Percentiles rank a stretch among this genome's conserved stretches.
These are phyloP conservation scores for Deuterostichococcus epilithicus DNA, from an alignment of 139 green algal species.

Conservation along the genomic window DNA sequence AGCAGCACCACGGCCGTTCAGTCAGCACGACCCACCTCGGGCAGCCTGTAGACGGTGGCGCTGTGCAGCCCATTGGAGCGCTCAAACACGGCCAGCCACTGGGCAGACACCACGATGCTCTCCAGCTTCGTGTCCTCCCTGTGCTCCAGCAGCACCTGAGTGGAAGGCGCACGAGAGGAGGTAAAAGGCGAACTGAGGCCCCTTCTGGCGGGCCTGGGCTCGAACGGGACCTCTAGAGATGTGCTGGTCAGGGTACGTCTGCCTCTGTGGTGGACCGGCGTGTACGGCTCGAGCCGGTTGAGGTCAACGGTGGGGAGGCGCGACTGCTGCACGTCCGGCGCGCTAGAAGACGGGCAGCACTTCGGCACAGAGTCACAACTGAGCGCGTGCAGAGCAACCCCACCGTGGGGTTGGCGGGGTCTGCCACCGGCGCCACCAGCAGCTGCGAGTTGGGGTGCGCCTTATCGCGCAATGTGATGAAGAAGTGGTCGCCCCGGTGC, in stretches of 20 bases:
- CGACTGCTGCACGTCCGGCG: no score
- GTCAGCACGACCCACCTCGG: neutral
- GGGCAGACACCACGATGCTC: conserved; percentile 30
- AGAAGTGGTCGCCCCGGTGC: conserved; percentile 50
- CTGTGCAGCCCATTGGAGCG: conserved; percentile 30
- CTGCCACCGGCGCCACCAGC: conserved; percentile 45
- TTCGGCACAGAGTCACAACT: neutral
- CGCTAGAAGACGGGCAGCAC: neutral
- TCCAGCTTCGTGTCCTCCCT: conserved; percentile 76
- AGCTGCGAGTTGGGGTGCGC: conserved; percentile 79
- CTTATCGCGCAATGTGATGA: conserved; percentile 59
- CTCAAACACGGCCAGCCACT: conserved; percentile 52
- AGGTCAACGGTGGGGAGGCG: no score
- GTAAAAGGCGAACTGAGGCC: no score
- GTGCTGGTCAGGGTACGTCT: no score
- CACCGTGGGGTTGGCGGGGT: conserved; percentile 37
- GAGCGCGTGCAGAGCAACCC: neutral
- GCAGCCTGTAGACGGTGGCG: conserved; percentile 44
- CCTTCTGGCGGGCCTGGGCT: no score
- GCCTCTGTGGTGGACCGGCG: no score
- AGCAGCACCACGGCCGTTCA: no score
- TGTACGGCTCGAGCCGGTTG: no score
- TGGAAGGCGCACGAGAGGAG: neutral
- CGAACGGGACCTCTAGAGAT: no score
- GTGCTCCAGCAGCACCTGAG: conserved; percentile 70